Percentiles rank a stretch among this genome's conserved stretches.
phyloP scores from a whole-genome alignment of 768 basidiomycete species.

The Xanthoconium purpureum region DNA sequence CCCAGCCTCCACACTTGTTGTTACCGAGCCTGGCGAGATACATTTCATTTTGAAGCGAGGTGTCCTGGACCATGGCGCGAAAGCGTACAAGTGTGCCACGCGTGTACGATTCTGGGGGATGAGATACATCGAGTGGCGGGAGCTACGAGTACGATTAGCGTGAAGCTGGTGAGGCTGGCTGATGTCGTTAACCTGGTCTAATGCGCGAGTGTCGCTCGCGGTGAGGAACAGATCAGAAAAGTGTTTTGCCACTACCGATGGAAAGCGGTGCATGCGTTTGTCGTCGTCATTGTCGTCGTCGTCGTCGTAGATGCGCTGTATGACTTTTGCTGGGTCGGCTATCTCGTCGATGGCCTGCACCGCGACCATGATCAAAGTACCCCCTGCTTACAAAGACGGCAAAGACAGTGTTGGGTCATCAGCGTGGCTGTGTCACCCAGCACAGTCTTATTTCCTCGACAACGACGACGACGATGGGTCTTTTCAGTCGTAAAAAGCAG shows the following conservation, averaged over 20 bases:
- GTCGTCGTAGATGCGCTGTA: slow-evolving; percentile 47
- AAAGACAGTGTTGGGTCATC: slow-evolving; percentile 1
- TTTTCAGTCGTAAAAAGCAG: slow-evolving; percentile 55
- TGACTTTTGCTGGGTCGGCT: slow-evolving; percentile 44
- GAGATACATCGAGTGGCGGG: slow-evolving; percentile 46
- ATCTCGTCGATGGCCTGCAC: slow-evolving; percentile 48
- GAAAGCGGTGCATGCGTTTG: slow-evolving; percentile 29
- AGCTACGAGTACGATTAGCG: slow-evolving; percentile 42
- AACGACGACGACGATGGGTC: slow-evolving; percentile 41
- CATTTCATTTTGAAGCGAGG: slow-evolving; percentile 67
- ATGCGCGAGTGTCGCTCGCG: slow-evolving; percentile 29
- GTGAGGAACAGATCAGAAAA: slow-evolving; percentile 44
- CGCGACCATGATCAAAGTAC: slow-evolving; percentile 45
- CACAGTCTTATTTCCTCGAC: not conserved
- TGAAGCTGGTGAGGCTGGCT: not conserved
- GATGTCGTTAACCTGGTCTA: slow-evolving; percentile 21
- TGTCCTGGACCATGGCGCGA: slow-evolving; percentile 80
- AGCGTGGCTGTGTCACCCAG: slow-evolving; percentile 12
- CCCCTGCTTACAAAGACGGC: slow-evolving; percentile 11
- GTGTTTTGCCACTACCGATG: slow-evolving; percentile 42
- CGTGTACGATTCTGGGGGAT: slow-evolving; percentile 48
- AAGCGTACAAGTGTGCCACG: slow-evolving; percentile 66
- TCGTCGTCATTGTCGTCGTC: slow-evolving; percentile 15
- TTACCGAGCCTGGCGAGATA: slow-evolving; percentile 52
- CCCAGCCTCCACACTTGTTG: slow-evolving; percentile 72